These are phyloP conservation scores for Lachnellula arida DNA, from an alignment of 2,329 filamentous ascomycete species.

Conservation along the genomic window DNA sequence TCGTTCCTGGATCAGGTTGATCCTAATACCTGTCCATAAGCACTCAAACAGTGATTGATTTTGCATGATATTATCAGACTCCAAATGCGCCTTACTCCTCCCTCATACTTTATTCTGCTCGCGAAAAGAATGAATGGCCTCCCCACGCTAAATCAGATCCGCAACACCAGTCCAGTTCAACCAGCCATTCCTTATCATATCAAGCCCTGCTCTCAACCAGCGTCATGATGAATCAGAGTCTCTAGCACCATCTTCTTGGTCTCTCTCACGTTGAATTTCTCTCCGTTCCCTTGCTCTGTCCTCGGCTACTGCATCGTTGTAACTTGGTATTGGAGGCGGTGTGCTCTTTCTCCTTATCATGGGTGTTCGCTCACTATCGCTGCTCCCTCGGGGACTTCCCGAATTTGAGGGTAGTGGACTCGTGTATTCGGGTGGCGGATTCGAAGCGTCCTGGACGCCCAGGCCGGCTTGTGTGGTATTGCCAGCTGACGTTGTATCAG, in stretches of 20 bases:
- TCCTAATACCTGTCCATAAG: neutral
- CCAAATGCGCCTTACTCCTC: neutral
- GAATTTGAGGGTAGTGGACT: constrained; percentile 59
- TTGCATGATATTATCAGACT: neutral
- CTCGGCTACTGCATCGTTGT: constrained; percentile 31
- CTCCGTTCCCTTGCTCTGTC: constrained; percentile 24
- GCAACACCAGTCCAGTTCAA: neutral
- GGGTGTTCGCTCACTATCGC: constrained; percentile 50
- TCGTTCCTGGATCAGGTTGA: neutral
- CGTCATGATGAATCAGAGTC: constrained; percentile 1
- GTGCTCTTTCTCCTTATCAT: constrained; percentile 37
- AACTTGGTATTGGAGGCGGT: constrained; percentile 33
- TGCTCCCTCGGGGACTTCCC: constrained; percentile 47
- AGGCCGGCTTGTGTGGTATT: constrained; percentile 17
- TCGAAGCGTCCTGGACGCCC: constrained; percentile 43
- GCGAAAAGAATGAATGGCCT: neutral
- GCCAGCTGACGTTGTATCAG: constrained; percentile 23
- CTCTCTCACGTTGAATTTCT: constrained; percentile 8
- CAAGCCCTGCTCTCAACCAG: neutral
- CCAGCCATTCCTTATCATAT: neutral
- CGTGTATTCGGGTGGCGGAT: constrained; percentile 67
- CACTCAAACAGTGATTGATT: neutral
- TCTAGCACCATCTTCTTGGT: neutral
- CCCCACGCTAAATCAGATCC: neutral
- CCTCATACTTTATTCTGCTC: neutral